These are phyloP conservation scores for Fusarium pseudocircinatum DNA, from an alignment of 2,329 filamentous ascomycete genomes.

Conservation along the genomic window DNA sequence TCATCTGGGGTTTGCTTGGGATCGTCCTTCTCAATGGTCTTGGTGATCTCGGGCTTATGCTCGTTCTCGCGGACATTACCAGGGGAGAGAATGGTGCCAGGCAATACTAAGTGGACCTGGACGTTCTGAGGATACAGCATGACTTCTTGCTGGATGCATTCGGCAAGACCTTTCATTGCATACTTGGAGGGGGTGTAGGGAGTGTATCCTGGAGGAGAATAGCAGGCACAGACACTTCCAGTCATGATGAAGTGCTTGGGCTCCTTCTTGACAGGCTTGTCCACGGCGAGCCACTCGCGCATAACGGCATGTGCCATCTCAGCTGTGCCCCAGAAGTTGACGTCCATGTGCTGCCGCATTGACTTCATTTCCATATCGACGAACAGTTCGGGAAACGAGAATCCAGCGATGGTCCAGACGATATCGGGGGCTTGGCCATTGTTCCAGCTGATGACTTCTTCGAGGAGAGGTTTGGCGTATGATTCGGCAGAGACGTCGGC, in stretches of 20 bases:
- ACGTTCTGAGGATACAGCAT: conserved; percentile 87
- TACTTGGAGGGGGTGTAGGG: conserved; percentile 87
- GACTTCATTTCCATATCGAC: conserved; percentile 74
- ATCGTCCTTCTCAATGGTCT: conserved; percentile 83
- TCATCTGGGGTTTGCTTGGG: conserved; percentile 80
- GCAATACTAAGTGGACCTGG: conserved; percentile 82
- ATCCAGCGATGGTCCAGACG: conserved; percentile 90
- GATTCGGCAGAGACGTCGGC: conserved; percentile 79
- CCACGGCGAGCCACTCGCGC: conserved; percentile 73
- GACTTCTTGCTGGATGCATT: conserved; percentile 85
- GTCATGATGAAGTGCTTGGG: conserved; percentile 89
- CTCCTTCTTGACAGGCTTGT: conserved; percentile 54
- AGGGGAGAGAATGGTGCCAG: conserved; percentile 82
- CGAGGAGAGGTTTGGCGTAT: conserved; percentile 76
- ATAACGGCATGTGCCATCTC: conserved; percentile 87
- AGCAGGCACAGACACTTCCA: conserved; percentile 78
- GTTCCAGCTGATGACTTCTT: conserved; percentile 83
- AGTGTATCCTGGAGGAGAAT: conserved; percentile 81
- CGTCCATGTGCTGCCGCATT: conserved; percentile 83
- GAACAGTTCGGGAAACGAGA: conserved; percentile 79
- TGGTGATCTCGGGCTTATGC: conserved; percentile 83
- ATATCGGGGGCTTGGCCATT: conserved; percentile 77
- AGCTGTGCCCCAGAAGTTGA: conserved; percentile 88
- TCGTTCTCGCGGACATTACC: conserved; percentile 80
- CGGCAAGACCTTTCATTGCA: conserved; percentile 83